Conservation (phyloP, 352 stramenopile genomes). For the Pythium coloratum region DNA sequence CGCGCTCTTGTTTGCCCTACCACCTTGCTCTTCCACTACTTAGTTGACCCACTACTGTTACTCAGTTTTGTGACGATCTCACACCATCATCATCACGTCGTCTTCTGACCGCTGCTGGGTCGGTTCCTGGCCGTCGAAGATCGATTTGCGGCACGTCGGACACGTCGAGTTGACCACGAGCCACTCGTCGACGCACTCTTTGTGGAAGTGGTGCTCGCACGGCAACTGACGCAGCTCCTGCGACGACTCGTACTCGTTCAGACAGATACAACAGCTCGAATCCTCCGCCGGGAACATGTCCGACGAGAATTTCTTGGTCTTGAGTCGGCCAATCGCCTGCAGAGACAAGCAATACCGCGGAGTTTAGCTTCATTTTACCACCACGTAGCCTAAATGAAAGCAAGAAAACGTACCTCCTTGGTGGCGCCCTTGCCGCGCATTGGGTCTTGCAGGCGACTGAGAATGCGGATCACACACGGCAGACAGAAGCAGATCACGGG, state of each 20-base stretch:
- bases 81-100: slow-evolving; percentile 65
- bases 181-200: slow-evolving; percentile 91
- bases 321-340: slow-evolving; percentile 68
- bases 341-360: slow-evolving; percentile 1
- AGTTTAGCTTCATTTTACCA: not conserved
- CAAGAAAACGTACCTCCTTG: slow-evolving; percentile 46
- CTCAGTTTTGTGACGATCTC: not conserved
- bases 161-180: slow-evolving; percentile 87
- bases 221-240: slow-evolving; percentile 93
- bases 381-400: too few relatives aligned
- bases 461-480: slow-evolving; percentile 89
- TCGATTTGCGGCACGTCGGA: slow-evolving; percentile 85
- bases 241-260: slow-evolving; percentile 85
- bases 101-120: slow-evolving; percentile 43
- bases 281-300: slow-evolving; percentile 80
- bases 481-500: slow-evolving; percentile 94
- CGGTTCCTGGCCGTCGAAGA: slow-evolving; percentile 38
- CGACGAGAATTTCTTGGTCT: slow-evolving; percentile 53
- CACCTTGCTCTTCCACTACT: not conserved
- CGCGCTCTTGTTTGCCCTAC: not conserved
- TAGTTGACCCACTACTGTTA: not conserved
- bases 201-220: slow-evolving; percentile 95
- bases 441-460: slow-evolving; percentile 88
- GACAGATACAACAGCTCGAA: slow-evolving; percentile 90
- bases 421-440: slow-evolving; percentile 86